A percentile compares a stretch with the other conserved stretches of the same genome.
phyloP scores from a whole-genome alignment of 805 yeast species.

The Lipomyces oligophaga region DNA sequence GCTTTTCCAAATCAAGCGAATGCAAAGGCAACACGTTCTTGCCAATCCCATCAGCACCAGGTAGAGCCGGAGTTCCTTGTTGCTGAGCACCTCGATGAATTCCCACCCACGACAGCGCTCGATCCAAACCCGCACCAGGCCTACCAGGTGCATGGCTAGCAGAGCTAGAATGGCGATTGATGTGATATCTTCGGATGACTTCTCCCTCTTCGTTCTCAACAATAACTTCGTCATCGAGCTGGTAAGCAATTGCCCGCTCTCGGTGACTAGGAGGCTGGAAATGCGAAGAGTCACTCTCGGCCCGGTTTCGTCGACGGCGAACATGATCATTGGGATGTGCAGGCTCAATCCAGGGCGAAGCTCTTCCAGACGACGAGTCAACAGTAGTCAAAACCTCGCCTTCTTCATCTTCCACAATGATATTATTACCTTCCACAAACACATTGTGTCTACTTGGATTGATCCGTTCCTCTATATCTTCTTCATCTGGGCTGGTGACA shows the following conservation, averaged over 20 bases:
- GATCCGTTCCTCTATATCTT: slow-evolving; percentile 19
- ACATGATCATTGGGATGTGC: background rate
- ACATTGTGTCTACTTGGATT: slow-evolving; percentile 38
- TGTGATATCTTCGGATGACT: slow-evolving; percentile 72
- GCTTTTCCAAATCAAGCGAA: slow-evolving; percentile 20
- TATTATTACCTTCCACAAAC: slow-evolving; percentile 63
- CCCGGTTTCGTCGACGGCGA: background rate
- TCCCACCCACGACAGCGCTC: slow-evolving; percentile 56
- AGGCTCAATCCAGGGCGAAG: slow-evolving; percentile 15
- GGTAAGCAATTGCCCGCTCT: slow-evolving; percentile 62
- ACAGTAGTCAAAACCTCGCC: slow-evolving; percentile 67
- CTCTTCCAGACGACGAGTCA: slow-evolving; percentile 26
- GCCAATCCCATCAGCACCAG: background rate
- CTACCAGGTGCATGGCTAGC: background rate
- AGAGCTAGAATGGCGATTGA: slow-evolving; percentile 51
- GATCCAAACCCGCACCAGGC: slow-evolving; percentile 31
- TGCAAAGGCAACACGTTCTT: background rate
- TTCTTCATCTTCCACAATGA: slow-evolving; percentile 74
- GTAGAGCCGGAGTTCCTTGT: background rate
- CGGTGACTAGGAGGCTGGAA: too few relatives aligned
- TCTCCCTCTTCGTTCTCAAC: slow-evolving; percentile 94
- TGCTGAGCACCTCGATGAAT: slow-evolving; percentile 36
- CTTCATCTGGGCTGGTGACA: slow-evolving; percentile 16
- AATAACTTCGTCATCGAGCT: slow-evolving; percentile 68
- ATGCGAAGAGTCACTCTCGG: background rate